Evolutionary conservation across 306 rosid species (phyloP), one percentile per base, ranked within the genome.

Genomic region (Cucurbita moschata): DNA sequence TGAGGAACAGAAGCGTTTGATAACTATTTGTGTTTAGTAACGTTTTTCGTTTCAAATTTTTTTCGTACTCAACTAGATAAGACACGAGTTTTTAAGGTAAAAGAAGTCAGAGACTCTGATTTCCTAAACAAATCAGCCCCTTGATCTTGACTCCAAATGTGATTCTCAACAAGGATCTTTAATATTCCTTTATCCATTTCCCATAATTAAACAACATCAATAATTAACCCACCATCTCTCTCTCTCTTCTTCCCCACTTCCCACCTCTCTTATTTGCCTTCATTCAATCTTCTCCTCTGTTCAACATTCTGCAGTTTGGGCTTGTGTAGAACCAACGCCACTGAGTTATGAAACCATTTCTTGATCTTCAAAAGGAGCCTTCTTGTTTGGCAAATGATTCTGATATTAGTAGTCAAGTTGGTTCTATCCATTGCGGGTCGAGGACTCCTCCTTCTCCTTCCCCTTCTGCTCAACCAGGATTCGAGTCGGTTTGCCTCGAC

Each of bases 351-450:
- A 89, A 82, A 80, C 80, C 81, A 53, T 78, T 59, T 72, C 54
- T 92, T 78, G 94, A 88, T 80, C 89, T 92, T 76, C 96, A 90
- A 85, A 82, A 85, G 80, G 89, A 92, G 72, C 88, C 96, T 39
- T 70, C 96, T 23, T 70, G 75, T 21, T 83, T 78, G 43, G 95
- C 79, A 72, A 83, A 82, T 78, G 96, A 92, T 54, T 85, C 89
- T 42, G 98, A 87, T 19, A 80, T 85, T 73, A 85, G 88, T 86
- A 92, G 96, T 86, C 92, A 88, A 80, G 96, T 87, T 78, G 96
- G 87, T 64, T 92, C 98, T 3, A 30, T 30, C 4, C 0, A 4
- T 30, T 30, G 35, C 35, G 35, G 35, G 35, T 2, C 4, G 35
- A 30, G 35, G 35, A 30, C 35, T 30, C 35, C 35, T 30, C 26